Conservation (phyloP, 164 flowering plant species). For the Saururus chinensis region DNA sequence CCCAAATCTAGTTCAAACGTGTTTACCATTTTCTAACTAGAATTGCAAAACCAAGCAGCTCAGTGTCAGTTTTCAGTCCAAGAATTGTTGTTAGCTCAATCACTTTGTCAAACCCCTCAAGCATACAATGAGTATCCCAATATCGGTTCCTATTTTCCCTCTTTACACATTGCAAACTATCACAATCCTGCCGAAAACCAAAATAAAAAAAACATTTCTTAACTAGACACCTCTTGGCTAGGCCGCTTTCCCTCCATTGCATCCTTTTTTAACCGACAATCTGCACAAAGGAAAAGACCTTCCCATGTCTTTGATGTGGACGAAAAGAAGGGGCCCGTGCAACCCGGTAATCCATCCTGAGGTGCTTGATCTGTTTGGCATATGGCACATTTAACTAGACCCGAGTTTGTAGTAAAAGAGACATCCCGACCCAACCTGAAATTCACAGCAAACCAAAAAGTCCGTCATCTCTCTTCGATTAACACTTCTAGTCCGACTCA, state of each 20-base stretch:
- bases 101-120: conserved; percentile 3
- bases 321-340: conserved; percentile 52
- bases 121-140: background rate
- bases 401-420: conserved; percentile 42
- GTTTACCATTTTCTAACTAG: background rate
- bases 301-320: conserved; percentile 70
- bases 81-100: conserved; percentile 7
- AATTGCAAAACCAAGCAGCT: background rate
- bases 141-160: background rate
- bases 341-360: conserved; percentile 41
- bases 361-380: conserved; percentile 81
- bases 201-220: conserved; percentile 15
- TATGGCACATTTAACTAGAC: conserved; percentile 64
- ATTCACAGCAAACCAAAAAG: background rate
- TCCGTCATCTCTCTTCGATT: background rate
- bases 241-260: conserved; percentile 97
- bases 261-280: conserved; percentile 73
- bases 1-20: background rate
- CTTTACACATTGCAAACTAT: conserved; percentile 2
- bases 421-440: conserved; percentile 79
- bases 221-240: conserved; percentile 25
- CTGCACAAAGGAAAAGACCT: conserved; percentile 72
- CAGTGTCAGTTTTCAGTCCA: background rate
- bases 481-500: background rate
- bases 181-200: conserved; percentile 26